phyloP scores from a whole-genome alignment of 768 basidiomycete genomes.

The Xerocomus spinulosus region DNA sequence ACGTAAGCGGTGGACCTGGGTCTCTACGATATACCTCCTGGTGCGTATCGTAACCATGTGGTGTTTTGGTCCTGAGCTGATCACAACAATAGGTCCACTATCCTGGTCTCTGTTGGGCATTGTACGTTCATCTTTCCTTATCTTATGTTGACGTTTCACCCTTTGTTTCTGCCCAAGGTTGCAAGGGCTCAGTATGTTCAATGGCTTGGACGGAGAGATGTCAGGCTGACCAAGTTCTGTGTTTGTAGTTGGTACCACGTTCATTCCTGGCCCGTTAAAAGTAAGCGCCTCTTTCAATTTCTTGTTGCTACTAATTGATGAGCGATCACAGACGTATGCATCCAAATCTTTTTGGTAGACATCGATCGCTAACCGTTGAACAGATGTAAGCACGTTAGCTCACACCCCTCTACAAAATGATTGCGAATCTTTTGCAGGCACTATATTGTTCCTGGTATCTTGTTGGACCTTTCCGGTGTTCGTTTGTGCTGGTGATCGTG shows the following conservation, averaged over 20 bases:
- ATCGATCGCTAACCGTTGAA: background rate
- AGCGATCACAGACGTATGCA: conserved; percentile 1
- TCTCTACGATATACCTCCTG: background rate
- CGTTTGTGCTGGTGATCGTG: conserved; percentile 9
- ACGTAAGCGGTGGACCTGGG: conserved; percentile 1
- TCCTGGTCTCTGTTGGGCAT: conserved; percentile 1
- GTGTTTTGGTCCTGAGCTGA: background rate
- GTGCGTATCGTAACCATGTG: background rate
- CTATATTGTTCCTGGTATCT: background rate
- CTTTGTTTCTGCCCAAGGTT: background rate
- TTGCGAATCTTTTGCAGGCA: conserved; percentile 1
- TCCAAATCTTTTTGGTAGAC: background rate
- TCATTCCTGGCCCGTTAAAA: background rate
- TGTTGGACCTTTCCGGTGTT: conserved; percentile 8
- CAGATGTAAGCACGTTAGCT: conserved; percentile 8
- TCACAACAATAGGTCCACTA: background rate
- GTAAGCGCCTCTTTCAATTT: background rate
- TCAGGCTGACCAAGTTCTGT: background rate
- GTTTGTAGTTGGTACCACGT: background rate
- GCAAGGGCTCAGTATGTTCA: background rate
- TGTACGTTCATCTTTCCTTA: background rate
- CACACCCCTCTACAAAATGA: background rate
- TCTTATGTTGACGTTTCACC: too few species aligned
- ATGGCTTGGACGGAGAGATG: background rate
- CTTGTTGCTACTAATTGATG: background rate